Evolutionary conservation across 306 rosid genomes (phyloP).

Genomic region (Medicago truncatula): DNA sequence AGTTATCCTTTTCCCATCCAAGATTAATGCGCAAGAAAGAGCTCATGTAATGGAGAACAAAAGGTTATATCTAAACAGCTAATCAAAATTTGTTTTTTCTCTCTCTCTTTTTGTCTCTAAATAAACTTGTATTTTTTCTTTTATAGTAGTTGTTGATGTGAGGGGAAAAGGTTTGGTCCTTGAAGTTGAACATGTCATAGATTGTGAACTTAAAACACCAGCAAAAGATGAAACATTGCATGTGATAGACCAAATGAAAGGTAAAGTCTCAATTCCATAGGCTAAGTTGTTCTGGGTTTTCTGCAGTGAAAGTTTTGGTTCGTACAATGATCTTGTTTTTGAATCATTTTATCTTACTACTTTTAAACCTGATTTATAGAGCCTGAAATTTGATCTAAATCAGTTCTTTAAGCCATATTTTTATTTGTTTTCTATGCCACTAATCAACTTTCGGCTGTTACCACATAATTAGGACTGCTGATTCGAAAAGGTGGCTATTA

Average conservation of each 20-base stretch:
- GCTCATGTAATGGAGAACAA: not conserved
- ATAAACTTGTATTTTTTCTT: conserved; percentile 18
- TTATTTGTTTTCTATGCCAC: conserved; percentile 6
- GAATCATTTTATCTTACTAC: not conserved
- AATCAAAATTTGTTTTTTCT: not conserved
- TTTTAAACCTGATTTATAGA: not conserved
- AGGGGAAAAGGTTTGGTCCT: conserved; percentile 89
- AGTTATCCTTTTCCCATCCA: not conserved
- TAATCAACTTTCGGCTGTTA: conserved; percentile 2
- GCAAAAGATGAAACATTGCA: conserved; percentile 76
- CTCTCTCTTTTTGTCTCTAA: not conserved
- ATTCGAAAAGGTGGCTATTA: conserved; percentile 86
- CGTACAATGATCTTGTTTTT: not conserved
- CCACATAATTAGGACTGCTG: conserved; percentile 77
- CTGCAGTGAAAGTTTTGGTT: too few relatives aligned
- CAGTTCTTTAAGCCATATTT: not conserved
- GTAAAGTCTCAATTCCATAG: conserved; percentile 45
- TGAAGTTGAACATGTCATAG: conserved; percentile 90
- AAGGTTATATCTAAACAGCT: not conserved
- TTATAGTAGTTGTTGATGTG: conserved; percentile 81
- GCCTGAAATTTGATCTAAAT: not conserved
- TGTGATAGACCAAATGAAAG: conserved; percentile 83
- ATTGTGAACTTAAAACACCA: conserved; percentile 78
- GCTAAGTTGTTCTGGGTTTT: not conserved
- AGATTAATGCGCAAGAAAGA: not conserved